phyloP scores from a whole-genome alignment of 2,329 filamentous ascomycete species.

The Pseudogymnoascus verrucosus region DNA sequence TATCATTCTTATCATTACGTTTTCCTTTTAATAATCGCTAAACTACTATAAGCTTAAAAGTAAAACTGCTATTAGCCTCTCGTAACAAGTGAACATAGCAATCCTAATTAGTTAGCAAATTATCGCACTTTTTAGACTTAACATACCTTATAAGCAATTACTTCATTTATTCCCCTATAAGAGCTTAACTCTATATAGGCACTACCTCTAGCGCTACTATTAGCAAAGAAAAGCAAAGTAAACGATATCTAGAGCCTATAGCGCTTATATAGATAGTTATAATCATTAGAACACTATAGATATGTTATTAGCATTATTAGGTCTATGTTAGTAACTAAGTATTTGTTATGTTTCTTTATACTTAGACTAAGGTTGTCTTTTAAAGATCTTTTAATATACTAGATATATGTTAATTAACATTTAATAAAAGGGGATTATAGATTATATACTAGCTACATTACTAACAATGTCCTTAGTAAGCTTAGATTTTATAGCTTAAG shows the following conservation, averaged over 20 bases:
- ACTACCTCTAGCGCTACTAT: neutral
- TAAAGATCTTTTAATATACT: no score
- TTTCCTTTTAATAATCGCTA: neutral
- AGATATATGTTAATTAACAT: no score
- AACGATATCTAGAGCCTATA: neutral
- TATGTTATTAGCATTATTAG: no score
- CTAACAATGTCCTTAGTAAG: no score
- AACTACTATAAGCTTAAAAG: neutral
- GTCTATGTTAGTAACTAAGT: no score
- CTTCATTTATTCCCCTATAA: conserved; percentile 5
- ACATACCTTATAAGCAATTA: conserved; percentile 6
- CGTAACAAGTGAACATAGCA: neutral
- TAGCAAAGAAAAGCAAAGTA: neutral
- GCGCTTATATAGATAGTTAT: neutral
- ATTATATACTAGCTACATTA: neutral
- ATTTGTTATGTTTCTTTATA: no score
- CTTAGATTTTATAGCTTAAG: no score
- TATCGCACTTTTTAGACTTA: neutral
- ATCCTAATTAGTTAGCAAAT: neutral
- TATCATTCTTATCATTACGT: conserved; percentile 1
- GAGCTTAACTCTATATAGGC: conserved; percentile 5
- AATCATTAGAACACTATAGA: no score
- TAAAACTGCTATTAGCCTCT: neutral
- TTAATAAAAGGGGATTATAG: no score
- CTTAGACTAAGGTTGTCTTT: no score